Conservation (phyloP, 805 yeast species). For the Ogataea methanolica region DNA sequence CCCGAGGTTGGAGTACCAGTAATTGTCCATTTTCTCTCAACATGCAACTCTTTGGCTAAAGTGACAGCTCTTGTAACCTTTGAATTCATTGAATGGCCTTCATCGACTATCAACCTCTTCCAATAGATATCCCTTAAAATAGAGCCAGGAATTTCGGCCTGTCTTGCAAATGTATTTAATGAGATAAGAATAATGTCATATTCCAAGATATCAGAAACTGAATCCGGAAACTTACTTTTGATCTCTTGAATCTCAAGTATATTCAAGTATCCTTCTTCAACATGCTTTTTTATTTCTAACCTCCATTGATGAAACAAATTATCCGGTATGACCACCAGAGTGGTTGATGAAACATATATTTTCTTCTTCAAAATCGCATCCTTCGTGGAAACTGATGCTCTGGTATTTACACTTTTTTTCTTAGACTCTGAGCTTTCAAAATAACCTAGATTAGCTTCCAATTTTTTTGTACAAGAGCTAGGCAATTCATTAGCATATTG, state of each 20-base stretch:
- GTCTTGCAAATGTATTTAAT: constrained; percentile 39
- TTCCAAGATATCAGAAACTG: constrained; percentile 32
- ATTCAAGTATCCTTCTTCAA: constrained; percentile 34
- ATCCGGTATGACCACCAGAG: constrained; percentile 62
- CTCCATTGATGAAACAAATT: constrained; percentile 65
- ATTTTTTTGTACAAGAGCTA: constrained; percentile 30
- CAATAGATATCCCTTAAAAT: constrained; percentile 46
- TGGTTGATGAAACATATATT: constrained; percentile 44
- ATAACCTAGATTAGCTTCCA: constrained; percentile 39
- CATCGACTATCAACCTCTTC: constrained; percentile 72
- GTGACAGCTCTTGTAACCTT: constrained; percentile 45
- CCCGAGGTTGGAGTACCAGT: constrained; percentile 78
- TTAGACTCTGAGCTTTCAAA: constrained; percentile 29
- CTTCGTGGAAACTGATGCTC: constrained; percentile 5
- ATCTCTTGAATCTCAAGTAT: constrained; percentile 27
- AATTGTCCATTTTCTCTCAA: constrained; percentile 69
- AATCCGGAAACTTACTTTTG: constrained; percentile 21
- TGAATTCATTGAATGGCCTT: constrained; percentile 63
- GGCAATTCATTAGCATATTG: constrained; percentile 42
- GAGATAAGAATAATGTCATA: constrained; percentile 54
- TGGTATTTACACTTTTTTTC: constrained; percentile 9
- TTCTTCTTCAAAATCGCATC: constrained; percentile 19
- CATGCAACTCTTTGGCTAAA: constrained; percentile 42
- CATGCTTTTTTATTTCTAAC: constrained; percentile 53
- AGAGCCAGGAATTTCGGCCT: constrained; percentile 30